These are phyloP conservation scores for Phialemoniopsis sp. DNA, from an alignment of 2,329 filamentous ascomycete genomes.

Conservation along the genomic window DNA sequence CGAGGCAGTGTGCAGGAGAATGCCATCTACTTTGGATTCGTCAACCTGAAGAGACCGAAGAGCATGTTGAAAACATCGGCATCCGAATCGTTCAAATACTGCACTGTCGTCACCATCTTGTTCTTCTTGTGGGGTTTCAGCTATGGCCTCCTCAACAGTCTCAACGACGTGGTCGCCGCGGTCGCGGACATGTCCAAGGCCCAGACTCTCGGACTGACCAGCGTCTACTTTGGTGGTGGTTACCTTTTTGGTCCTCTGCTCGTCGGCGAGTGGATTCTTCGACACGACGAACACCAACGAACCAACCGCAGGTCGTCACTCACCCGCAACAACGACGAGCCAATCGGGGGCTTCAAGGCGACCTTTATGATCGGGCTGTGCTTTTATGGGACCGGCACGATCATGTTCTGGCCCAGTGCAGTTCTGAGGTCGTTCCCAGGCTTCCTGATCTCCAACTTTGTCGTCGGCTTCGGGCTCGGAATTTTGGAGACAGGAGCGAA, in stretches of 20 bases:
- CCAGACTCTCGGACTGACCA: conserved; percentile 64
- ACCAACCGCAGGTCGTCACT: conserved; percentile 25
- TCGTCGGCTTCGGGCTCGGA: conserved; percentile 72
- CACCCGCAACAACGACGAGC: conserved; percentile 25
- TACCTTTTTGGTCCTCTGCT: conserved; percentile 68
- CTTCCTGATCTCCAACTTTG: conserved; percentile 70
- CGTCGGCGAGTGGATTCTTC: conserved; percentile 66
- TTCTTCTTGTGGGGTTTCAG: conserved; percentile 91
- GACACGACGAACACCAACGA: conserved; percentile 60
- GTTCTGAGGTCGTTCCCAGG: conserved; percentile 72
- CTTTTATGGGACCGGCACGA: conserved; percentile 72
- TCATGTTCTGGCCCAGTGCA: conserved; percentile 82
- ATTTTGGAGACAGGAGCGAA: conserved; percentile 80
- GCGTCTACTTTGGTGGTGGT: conserved; percentile 65
- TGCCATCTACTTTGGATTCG: conserved; percentile 69
- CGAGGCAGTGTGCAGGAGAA: conserved; percentile 24
- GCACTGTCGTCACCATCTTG: conserved; percentile 70
- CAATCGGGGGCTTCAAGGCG: conserved; percentile 67
- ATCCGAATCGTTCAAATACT: conserved; percentile 65
- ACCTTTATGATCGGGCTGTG: conserved; percentile 75
- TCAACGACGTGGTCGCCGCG: conserved; percentile 67
- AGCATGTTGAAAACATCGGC: conserved; percentile 64
- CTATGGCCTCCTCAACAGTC: conserved; percentile 78
- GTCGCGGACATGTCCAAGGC: conserved; percentile 57
- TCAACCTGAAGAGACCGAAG: conserved; percentile 65